Base-by-base conservation (phyloP, 1,284 basidiomycete species). In the Abortiporus biennis region DNA sequence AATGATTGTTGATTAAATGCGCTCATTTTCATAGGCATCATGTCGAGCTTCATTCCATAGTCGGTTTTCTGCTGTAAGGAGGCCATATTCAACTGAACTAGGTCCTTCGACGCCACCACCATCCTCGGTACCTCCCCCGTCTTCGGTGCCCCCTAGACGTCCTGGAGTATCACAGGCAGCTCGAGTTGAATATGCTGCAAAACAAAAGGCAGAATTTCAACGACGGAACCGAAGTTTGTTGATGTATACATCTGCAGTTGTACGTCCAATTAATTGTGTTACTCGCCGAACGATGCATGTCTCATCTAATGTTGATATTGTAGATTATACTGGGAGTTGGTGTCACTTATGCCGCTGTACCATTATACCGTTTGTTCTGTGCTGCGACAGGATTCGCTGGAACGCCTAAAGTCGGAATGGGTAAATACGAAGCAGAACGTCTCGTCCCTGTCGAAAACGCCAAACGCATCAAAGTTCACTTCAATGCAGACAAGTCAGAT, bases 291-390 rank as follows among this genome's bases (percentile, higher is more conserved):
- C 9, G 27, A 27, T 47, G 36, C n/a, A 11, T 9, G 40, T 12
- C 23, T 36, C 37, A n/a, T 24, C 9, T 31, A 19, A 6, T 3
- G 16, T 25, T 1, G 17, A 6, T 16, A 3, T 3, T 36, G 2
- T 47, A 93, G 85, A 81, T 98, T 44, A 67, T 97, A 22, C 57
- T 88, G 20, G 85, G 82, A 1, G 65, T 91, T 1, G 95, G 95
- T 5, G 73, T 87, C 29, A 90, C 91, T 6, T 99, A 99, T 62
- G 95, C 96, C 15, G 91, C 96, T 23, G 96, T 99, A 1, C 96
- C 96, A 0, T 74, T 97, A 3, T 99, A 99, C 65, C 85, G 96
- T 38, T 92, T 92, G 58, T 99, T 99, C 69, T 99, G 96, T 62
- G 87, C 92, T 2, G 92, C 93, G 2, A 99, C 96, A 1, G 96